Evolutionary conservation across 345 rosid genomes (phyloP).

Genomic region (Sapria himalayana): DNA sequence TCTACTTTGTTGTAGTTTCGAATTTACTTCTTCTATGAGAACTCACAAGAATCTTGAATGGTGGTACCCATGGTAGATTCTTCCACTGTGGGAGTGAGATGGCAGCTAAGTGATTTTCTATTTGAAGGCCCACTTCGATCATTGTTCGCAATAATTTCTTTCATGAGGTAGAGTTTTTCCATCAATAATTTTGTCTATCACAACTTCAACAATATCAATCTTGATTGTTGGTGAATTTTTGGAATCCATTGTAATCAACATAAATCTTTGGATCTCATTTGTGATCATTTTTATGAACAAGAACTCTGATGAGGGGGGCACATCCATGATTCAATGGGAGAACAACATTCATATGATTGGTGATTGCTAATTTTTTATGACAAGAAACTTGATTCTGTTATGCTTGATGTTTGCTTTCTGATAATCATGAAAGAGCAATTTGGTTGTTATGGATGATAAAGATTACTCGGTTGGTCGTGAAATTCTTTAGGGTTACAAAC

Average conservation of each 20-base stretch:
- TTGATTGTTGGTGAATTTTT: slow-evolving; percentile 10
- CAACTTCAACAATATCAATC: slow-evolving; percentile 18
- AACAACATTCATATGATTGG: slow-evolving; percentile 30
- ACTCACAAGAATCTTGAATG: slow-evolving; percentile 37
- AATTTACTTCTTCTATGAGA: slow-evolving; percentile 13
- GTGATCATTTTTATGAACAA: slow-evolving; percentile 32
- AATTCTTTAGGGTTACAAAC: slow-evolving; percentile 11
- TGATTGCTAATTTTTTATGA: slow-evolving; percentile 29
- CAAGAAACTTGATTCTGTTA: slow-evolving; percentile 57
- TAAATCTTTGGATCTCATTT: too few relatives aligned
- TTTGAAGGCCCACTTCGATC: slow-evolving; percentile 59
- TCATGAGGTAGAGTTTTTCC: slow-evolving; percentile 42
- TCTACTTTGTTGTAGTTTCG: too few relatives aligned
- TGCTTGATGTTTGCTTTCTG: slow-evolving; percentile 46
- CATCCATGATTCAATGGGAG: slow-evolving; percentile 58
- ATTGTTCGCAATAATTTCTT: slow-evolving; percentile 54
- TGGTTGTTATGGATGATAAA: slow-evolving; percentile 5
- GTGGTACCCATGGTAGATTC: slow-evolving; percentile 72
- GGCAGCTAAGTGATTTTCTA: slow-evolving; percentile 50
- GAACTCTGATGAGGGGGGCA: slow-evolving; percentile 51
- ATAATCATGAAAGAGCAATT: slow-evolving; percentile 11
- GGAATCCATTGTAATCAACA: too few relatives aligned
- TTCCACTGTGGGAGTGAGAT: slow-evolving; percentile 88
- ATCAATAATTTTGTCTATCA: slow-evolving; percentile 27
- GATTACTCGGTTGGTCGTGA: slow-evolving; percentile 5